These are phyloP conservation scores for Diaporthe velutina DNA, from an alignment of 2,329 filamentous ascomycete species.

Conservation along the genomic window DNA sequence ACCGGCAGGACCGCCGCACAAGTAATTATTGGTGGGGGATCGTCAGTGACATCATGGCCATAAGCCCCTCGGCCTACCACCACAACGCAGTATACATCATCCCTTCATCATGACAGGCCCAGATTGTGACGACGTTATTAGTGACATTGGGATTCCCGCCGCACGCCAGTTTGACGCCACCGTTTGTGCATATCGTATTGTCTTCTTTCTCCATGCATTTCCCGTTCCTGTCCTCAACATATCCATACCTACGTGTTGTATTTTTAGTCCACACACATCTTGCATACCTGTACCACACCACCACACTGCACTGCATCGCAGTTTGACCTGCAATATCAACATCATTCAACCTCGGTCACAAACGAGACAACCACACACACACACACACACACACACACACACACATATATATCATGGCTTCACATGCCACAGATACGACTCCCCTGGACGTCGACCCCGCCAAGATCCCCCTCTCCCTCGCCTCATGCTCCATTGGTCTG, in stretches of 20 bases:
- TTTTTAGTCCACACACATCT: neutral
- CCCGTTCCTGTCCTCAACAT: neutral
- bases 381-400: neutral
- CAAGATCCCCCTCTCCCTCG: constrained; percentile 63
- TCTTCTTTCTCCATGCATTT: neutral
- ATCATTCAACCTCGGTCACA: too few relatives aligned
- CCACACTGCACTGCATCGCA: neutral
- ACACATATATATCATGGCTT: neutral
- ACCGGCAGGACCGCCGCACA: neutral
- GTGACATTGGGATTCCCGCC: neutral
- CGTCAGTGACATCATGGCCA: constrained; percentile 18
- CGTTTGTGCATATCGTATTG: neutral
- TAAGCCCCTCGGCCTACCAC: neutral
- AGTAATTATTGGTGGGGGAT: neutral
- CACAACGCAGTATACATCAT: neutral
- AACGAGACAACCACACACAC: neutral
- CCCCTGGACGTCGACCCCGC: constrained; percentile 25
- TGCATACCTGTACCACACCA: neutral
- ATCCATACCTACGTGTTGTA: neutral
- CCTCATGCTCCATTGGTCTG: constrained; percentile 65
- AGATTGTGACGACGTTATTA: neutral
- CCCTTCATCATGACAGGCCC: neutral
- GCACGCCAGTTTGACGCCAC: neutral
- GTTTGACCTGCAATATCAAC: neutral
- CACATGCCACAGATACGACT: neutral